phyloP scores from a whole-genome alignment of 768 basidiomycete species.

The Rubroboletus pulcherrimus region DNA sequence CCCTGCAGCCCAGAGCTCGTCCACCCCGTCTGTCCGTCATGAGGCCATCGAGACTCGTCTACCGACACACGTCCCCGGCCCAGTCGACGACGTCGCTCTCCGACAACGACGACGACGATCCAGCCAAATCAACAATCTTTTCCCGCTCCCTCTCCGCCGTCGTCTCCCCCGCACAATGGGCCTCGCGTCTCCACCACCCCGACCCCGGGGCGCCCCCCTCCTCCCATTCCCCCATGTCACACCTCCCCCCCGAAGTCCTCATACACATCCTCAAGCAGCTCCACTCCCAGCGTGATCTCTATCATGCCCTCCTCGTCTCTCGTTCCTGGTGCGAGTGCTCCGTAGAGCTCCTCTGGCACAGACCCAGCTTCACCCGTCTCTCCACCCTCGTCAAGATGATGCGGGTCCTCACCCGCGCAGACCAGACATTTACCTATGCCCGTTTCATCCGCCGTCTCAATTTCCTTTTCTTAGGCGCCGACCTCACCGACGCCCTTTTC shows the following conservation, averaged over 20 bases:
- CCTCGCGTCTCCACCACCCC: constrained; percentile 32
- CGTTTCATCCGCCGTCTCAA: constrained; percentile 89
- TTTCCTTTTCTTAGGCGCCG: constrained; percentile 65
- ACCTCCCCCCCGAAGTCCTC: constrained; percentile 86
- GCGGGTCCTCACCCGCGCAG: constrained; percentile 55
- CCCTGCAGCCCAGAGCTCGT: not conserved
- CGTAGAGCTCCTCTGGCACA: constrained; percentile 93
- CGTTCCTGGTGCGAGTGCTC: constrained; percentile 95
- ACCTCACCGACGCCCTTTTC: constrained; percentile 74
- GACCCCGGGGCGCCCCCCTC: constrained; percentile 27
- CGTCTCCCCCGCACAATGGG: constrained; percentile 68
- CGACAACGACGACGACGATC: constrained; percentile 68
- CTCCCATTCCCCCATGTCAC: constrained; percentile 54
- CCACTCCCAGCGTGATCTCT: constrained; percentile 68
- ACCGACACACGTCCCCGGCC: constrained; percentile 44
- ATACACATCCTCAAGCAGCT: constrained; percentile 89
- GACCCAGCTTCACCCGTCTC: constrained; percentile 70
- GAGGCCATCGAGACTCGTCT: constrained; percentile 34
- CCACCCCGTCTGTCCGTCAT: constrained; percentile 8
- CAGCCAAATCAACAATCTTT: constrained; percentile 44
- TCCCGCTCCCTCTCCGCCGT: constrained; percentile 36
- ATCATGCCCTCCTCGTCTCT: constrained; percentile 73
- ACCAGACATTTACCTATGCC: constrained; percentile 83
- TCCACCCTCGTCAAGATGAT: constrained; percentile 77
- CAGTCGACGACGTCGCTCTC: constrained; percentile 78